A percentile compares a stretch with the other conserved stretches of the same genome.
phyloP scores from a whole-genome alignment of 192 early-diverging fungal species.

The Rhizoclosmatium sp. region DNA sequence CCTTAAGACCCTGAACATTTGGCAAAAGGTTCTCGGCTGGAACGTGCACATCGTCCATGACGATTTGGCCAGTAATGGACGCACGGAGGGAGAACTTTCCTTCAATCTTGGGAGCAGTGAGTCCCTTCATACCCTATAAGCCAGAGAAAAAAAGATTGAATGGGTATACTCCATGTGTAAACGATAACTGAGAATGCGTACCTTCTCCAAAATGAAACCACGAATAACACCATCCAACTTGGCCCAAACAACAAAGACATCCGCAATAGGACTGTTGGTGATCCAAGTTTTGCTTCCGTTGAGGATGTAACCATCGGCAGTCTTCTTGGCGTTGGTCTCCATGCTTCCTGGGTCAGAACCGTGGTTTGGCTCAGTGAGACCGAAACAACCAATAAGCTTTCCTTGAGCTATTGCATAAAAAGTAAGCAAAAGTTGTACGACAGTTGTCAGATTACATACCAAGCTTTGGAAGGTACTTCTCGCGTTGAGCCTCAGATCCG shows the following conservation, averaged over 20 bases:
- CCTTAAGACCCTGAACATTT: slow-evolving; percentile 85
- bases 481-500: slow-evolving; percentile 85
- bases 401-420: slow-evolving; percentile 71
- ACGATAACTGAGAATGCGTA: slow-evolving; percentile 35
- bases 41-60: slow-evolving; percentile 97
- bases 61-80: slow-evolving; percentile 96
- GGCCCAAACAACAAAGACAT: slow-evolving; percentile 97
- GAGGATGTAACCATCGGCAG: slow-evolving; percentile 74
- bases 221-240: slow-evolving; percentile 87
- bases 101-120: slow-evolving; percentile 87
- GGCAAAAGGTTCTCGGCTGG: slow-evolving; percentile 92
- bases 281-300: slow-evolving; percentile 98
- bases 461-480: slow-evolving; percentile 90
- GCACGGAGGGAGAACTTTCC: slow-evolving; percentile 96
- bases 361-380: slow-evolving; percentile 98
- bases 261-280: slow-evolving; percentile 97
- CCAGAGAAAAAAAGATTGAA: not conserved
- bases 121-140: slow-evolving; percentile 83
- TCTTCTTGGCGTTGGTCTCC: slow-evolving; percentile 87
- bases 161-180: not conserved
- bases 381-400: slow-evolving; percentile 90
- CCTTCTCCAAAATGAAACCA: slow-evolving; percentile 94
- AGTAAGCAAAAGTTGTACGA: not conserved
- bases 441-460: slow-evolving; percentile 54
- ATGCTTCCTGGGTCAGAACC: slow-evolving; percentile 93